Evolutionary conservation across 495 filamentous ascomycete genomes (phyloP), one percentile per base, ranked within the genome.

Genomic region (Podospora pseudocomata): DNA sequence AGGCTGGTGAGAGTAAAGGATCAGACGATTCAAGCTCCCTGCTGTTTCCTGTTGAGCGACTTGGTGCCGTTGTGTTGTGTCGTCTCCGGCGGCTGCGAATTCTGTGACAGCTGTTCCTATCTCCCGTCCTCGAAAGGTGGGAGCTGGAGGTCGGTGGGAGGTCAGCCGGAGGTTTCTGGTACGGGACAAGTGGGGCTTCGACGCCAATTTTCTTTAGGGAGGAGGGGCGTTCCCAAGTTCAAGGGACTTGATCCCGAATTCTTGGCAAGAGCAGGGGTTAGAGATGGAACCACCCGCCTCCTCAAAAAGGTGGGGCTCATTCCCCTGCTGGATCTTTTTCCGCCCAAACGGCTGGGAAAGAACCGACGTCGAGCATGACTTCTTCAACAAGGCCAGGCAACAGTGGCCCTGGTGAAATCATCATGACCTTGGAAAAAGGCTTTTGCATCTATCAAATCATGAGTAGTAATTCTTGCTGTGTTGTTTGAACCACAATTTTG

Each of bases 281-380:
- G 30, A 32, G 30, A 32, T 32, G 64, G 66, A 72, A 72, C 70
- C 55, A 74, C 34, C 72, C 70, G 66, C 59, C 34, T 27, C 54
- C 63, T 66, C 62, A 16, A 32, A 67, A 64, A 64, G 49, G 70
- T 67, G 68, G 72, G 19, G 26, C 57, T 7, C n/a, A 32, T 39
- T 57, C 70, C 70, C 65, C 30, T 68, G 65, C 65, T 32, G 27
- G 61, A 6, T 63, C 68, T 63, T 66, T 68, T 70, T 68, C 34
- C 32, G 28, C 64, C 70, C 72, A 71, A 72, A 71, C 73, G 60
- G 65, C 63, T 53, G 70, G 70, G 39, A 70, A 70, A 67, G 28
- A 11, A n/a, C 20, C 55, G 65, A 67, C 65, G 64, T 68, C 66
- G 28, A 53, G 67, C 70, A 66, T 66, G 66, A 70, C 64, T 49